Percentiles rank a stretch among this genome's conserved stretches.
These are phyloP conservation scores for Petunia hybrid DNA, from an alignment of 305 asterid genomes.

Conservation along the genomic window DNA sequence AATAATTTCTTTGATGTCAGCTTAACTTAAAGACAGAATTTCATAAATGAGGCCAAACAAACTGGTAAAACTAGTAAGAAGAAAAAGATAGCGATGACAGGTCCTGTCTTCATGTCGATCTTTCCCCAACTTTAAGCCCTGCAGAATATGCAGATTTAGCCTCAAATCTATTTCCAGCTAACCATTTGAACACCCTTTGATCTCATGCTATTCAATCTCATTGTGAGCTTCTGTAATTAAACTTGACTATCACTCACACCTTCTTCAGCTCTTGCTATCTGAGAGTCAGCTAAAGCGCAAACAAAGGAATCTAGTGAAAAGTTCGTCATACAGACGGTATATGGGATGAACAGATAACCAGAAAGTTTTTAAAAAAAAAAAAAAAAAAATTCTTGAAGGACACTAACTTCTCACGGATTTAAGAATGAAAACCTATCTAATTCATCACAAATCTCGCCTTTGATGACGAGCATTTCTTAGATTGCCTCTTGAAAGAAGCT, in stretches of 20 bases:
- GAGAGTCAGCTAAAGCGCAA: neutral
- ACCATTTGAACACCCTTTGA: neutral
- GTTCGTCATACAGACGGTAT: neutral
- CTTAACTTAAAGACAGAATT: neutral
- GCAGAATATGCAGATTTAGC: neutral
- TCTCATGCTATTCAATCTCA: neutral
- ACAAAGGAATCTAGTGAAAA: neutral
- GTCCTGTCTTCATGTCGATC: neutral
- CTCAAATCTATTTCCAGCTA: neutral
- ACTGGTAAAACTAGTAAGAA: neutral
- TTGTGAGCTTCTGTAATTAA: neutral
- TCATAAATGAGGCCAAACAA: neutral
- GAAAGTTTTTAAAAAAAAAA: neutral
- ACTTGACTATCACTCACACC: neutral
- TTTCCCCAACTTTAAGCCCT: neutral
- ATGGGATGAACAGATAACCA: neutral
- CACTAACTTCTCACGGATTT: neutral
- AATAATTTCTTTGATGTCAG: neutral
- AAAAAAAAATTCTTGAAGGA: neutral
- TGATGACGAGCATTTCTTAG: neutral
- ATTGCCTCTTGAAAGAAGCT: neutral
- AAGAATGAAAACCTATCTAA: neutral
- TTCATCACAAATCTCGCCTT: neutral
- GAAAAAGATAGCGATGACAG: neutral
- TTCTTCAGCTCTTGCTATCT: neutral